Evolutionary conservation across 345 rosid genomes (phyloP).

Genomic region (Toxicodendron radicans): DNA sequence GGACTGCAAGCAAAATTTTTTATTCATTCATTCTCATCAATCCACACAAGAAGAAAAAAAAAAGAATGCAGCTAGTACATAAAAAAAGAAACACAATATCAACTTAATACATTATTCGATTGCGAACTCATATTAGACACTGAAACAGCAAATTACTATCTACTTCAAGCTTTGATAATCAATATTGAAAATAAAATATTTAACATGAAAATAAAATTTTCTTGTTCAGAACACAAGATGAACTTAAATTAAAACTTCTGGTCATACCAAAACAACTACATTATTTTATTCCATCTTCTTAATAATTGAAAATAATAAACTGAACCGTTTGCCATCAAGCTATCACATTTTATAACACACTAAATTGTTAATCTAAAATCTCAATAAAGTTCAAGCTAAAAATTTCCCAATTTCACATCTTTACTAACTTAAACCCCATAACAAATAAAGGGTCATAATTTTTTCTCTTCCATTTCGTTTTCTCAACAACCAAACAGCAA

Average conservation of each 20-base stretch:
- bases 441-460: not conserved
- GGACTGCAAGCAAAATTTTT: conserved; percentile 52
- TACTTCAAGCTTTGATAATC: not conserved
- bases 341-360: not conserved
- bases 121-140: not conserved
- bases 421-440: not conserved
- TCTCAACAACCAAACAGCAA: not conserved
- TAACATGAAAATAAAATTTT: not conserved
- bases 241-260: not conserved
- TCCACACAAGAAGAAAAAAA: not conserved
- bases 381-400: not conserved
- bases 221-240: not conserved
- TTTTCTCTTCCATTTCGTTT: not conserved
- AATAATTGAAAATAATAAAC: no score
- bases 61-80: not conserved
- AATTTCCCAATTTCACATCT: not conserved
- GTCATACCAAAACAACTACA: not conserved
- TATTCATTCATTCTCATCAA: not conserved
- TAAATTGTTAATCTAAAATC: not conserved
- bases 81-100: not conserved
- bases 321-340: not conserved
- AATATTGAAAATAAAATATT: not conserved
- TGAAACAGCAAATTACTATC: no score
- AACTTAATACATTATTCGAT: not conserved
- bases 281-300: no score